phyloP scores from a whole-genome alignment of 192 early-diverging fungal species.

The Backusella westeae region DNA sequence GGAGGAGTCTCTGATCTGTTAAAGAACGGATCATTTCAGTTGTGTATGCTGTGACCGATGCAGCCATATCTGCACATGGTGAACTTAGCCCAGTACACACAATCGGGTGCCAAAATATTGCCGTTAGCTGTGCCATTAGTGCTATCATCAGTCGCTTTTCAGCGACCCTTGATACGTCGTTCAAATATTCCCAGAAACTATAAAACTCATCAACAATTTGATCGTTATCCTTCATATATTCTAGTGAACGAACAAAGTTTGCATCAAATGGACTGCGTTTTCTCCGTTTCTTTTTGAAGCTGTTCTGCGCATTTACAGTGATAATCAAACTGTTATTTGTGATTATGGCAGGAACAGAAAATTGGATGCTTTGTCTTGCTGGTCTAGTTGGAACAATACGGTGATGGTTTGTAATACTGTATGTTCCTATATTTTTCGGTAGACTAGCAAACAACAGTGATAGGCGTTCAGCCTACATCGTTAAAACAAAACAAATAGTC shows the following conservation, averaged over 20 bases:
- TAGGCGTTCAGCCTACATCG: constrained; percentile 32
- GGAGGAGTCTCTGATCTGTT: constrained; percentile 34
- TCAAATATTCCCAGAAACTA: constrained; percentile 39
- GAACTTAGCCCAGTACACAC: constrained; percentile 33
- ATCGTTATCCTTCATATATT: constrained; percentile 15
- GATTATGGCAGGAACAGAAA: constrained; percentile 35
- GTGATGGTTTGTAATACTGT: constrained; percentile 25
- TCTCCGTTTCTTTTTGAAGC: constrained; percentile 31
- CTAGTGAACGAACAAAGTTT: constrained; percentile 30
- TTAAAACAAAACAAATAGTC: neutral
- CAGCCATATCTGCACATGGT: constrained; percentile 27
- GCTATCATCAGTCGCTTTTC: constrained; percentile 36
- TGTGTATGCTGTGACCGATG: constrained; percentile 34
- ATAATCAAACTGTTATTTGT: constrained; percentile 32
- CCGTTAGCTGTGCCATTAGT: constrained; percentile 35
- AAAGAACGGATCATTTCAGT: constrained; percentile 39
- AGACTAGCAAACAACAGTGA: constrained; percentile 30
- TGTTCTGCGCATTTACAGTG: constrained; percentile 32
- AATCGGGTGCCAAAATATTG: constrained; percentile 38
- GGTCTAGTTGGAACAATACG: constrained; percentile 28
- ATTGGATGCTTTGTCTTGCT: constrained; percentile 24
- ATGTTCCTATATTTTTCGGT: constrained; percentile 33
- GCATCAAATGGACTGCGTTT: constrained; percentile 34
- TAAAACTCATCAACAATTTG: constrained; percentile 33
- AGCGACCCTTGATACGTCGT: constrained; percentile 35